These are phyloP conservation scores for Rubia tinctorum DNA, from an alignment of 305 asterid species.

Conservation along the genomic window DNA sequence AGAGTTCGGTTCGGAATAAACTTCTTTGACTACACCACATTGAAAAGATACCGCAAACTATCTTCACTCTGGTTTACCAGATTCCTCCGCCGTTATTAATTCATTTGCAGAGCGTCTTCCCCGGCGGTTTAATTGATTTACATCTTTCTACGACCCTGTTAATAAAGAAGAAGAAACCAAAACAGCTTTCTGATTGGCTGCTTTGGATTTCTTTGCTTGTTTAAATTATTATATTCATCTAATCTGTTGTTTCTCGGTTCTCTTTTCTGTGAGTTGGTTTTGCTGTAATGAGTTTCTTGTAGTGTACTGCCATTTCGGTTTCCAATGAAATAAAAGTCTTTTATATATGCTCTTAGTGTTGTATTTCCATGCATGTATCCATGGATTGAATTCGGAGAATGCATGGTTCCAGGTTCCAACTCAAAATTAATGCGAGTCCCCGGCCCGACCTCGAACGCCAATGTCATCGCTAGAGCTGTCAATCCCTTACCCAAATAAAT, in stretches of 20 bases:
- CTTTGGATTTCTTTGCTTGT: background rate
- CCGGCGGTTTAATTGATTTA: background rate
- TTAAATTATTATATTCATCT: background rate
- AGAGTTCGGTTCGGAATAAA: slow-evolving; percentile 16
- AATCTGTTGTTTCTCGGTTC: background rate
- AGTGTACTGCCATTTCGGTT: background rate
- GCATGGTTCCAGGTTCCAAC: no score
- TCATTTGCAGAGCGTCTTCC: background rate
- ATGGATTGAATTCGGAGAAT: no score
- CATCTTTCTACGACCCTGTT: background rate
- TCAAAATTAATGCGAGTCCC: no score
- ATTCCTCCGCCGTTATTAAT: background rate
- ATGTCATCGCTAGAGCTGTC: no score
- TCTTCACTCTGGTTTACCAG: slow-evolving; percentile 17
- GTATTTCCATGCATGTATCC: no score
- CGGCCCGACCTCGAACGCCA: no score
- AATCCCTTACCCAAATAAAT: no score
- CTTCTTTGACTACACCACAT: slow-evolving; percentile 9
- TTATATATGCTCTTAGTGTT: no score
- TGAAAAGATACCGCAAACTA: slow-evolving; percentile 12
- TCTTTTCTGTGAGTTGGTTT: background rate
- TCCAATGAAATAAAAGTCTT: background rate
- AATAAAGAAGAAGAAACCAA: background rate
- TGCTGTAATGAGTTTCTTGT: background rate
- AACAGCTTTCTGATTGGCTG: background rate